Evolutionary conservation across 768 basidiomycete species (phyloP), one percentile per base, ranked within the genome.

Genomic region (Leccinum obscurum): DNA sequence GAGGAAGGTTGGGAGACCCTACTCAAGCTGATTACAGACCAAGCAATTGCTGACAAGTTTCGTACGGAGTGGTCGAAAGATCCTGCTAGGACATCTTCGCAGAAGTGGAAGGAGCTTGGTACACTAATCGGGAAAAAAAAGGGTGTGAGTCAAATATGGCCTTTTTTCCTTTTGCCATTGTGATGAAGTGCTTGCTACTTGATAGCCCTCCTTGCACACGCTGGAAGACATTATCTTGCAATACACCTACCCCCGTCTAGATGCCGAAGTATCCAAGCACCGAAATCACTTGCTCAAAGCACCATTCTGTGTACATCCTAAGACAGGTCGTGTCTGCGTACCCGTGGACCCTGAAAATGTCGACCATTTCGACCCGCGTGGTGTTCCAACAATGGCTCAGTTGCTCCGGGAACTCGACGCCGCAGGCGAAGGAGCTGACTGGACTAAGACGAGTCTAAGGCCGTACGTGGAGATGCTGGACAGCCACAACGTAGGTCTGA

Each of bases 251-350:
- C 96, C 96, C 1, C 87, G 97, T 13, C 83, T 99, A 56, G 97
- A 99, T 73, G 91, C 92, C 14, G 97, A 99, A 74, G 97, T 99
- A 30, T 95, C 95, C 3, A 96, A 98, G 70, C 93, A 95, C 70
- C 84, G 95, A 54, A 98, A 99, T 77, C 97, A 99, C 79, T 82
- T 99, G 77, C 84, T 99, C 56, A 99, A 99, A 76, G 90, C 93
- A 22, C 97, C 97, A 0, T 99, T 99, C 75, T 97, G 95, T 71
- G 80, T 98, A 0, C 97, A 99, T 74, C 97, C 97, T 0, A 92
- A 92, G 64, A 99, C 97, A 2, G 97, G 96, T 1, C 85, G 94
- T 32, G 86, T 99, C 9, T 99, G 96, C 71, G 92, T 99, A 3
- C 97, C 96, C 1, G 80, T 98, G 17, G 90, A 96, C 68, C 89